These are phyloP conservation scores for Trichoderma polysporum DNA, from an alignment of 2,329 filamentous ascomycete species.

Conservation along the genomic window DNA sequence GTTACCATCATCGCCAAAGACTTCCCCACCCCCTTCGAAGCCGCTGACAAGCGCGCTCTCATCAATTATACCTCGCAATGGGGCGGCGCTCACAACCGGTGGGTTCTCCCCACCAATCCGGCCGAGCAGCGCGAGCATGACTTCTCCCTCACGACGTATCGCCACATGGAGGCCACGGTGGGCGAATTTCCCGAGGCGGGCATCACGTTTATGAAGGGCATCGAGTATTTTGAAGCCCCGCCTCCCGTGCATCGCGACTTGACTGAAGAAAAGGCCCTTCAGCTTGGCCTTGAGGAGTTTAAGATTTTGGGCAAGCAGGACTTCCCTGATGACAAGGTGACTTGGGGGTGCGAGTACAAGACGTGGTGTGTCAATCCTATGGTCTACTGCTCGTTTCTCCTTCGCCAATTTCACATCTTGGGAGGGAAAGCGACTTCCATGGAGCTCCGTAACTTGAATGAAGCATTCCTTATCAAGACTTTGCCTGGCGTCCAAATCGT, in stretches of 20 bases:
- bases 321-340: constrained; percentile 39
- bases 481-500: constrained; percentile 34
- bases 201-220: constrained; percentile 47
- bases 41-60: constrained; percentile 39
- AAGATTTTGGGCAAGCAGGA: constrained; percentile 35
- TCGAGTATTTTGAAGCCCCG: constrained; percentile 50
- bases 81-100: constrained; percentile 52
- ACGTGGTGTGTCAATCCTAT: constrained; percentile 54
- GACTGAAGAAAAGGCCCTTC: constrained; percentile 27
- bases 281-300: constrained; percentile 36
- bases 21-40: constrained; percentile 49
- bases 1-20: constrained; percentile 48
- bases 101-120: constrained; percentile 36
- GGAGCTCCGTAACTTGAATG: constrained; percentile 25
- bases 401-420: constrained; percentile 33
- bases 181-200: constrained; percentile 39
- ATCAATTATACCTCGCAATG: constrained; percentile 54
- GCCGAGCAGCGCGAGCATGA: constrained; percentile 43
- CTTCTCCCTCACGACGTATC: constrained; percentile 44
- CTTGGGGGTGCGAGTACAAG: constrained; percentile 45
- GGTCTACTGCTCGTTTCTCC: constrained; percentile 49
- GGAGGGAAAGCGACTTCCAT: constrained; percentile 29
- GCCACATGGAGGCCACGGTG: constrained; percentile 40
- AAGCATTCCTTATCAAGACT: constrained; percentile 39
- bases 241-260: constrained; percentile 37